These are phyloP conservation scores for Melanogaster broomeanus DNA, from an alignment of 768 basidiomycete genomes.

Conservation along the genomic window DNA sequence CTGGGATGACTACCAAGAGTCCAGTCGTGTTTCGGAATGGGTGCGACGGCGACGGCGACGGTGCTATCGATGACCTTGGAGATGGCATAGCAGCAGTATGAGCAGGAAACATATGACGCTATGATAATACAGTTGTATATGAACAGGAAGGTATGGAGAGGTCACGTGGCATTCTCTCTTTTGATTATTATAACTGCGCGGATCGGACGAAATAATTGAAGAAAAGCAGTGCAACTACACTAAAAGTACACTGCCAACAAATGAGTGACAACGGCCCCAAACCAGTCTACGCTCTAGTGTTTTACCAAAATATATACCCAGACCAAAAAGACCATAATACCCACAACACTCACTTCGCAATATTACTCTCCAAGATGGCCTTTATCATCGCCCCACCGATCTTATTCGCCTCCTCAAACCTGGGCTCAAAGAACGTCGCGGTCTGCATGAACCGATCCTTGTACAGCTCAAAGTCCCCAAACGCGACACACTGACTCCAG, in stretches of 20 bases:
- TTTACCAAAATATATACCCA: not conserved
- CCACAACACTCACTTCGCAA: constrained; percentile 1
- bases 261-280: not conserved
- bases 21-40: constrained; percentile 50
- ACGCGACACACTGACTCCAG: constrained; percentile 95
- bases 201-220: too few species aligned
- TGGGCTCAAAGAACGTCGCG: constrained; percentile 75
- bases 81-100: constrained; percentile 8
- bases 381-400: constrained; percentile 90
- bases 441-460: constrained; percentile 78
- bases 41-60: constrained; percentile 24
- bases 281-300: too few species aligned
- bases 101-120: not conserved
- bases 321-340: not conserved
- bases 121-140: not conserved
- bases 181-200: too few species aligned
- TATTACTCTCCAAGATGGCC: constrained; percentile 66
- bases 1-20: constrained; percentile 55
- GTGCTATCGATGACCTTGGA: constrained; percentile 2
- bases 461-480: constrained; percentile 92
- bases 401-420: constrained; percentile 85
- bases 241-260: too few species aligned
- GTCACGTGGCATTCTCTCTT: not conserved
- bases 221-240: too few species aligned
- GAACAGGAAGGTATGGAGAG: not conserved